Percentiles rank a stretch among this genome's conserved stretches.
These are phyloP conservation scores for Teratosphaeria pseudoeucalypti DNA, from an alignment of 2,329 filamentous ascomycete genomes.

Conservation along the genomic window DNA sequence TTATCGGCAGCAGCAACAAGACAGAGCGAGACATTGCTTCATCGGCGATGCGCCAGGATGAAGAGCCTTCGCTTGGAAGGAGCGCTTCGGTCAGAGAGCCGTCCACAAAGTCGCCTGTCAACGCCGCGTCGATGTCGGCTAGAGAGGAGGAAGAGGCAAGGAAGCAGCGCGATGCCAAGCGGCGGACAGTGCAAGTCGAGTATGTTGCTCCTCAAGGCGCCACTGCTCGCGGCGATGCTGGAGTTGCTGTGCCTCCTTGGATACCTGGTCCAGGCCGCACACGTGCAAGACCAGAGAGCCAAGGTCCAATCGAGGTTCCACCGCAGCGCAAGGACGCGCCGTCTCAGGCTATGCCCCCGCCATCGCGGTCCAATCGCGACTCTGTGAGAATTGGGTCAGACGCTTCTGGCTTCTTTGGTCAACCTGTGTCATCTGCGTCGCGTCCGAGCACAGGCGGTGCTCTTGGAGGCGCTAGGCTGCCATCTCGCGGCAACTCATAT, in stretches of 20 bases:
- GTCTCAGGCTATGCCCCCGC: conserved; percentile 23
- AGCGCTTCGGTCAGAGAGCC: conserved; percentile 89
- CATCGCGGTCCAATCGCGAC: conserved; percentile 29
- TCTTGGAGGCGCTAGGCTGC: conserved; percentile 51
- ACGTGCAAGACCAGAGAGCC: conserved; percentile 45
- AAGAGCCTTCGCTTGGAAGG: conserved; percentile 54
- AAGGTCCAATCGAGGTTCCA: conserved; percentile 40
- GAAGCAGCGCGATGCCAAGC: conserved; percentile 67
- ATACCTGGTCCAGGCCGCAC: conserved; percentile 33
- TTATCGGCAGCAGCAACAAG: conserved; percentile 93
- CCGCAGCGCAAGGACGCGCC: conserved; percentile 16
- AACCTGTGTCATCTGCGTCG: conserved; percentile 32
- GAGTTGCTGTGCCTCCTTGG: conserved; percentile 22
- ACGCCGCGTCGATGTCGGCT: conserved; percentile 10
- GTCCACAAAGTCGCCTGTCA: conserved; percentile 37
- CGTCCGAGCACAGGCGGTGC: conserved; percentile 77
- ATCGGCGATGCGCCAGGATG: conserved; percentile 50
- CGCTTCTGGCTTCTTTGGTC: conserved; percentile 26
- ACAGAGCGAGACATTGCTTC: conserved; percentile 76
- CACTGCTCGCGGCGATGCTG: conserved; percentile 59
- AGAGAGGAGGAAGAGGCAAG: conserved; percentile 14
- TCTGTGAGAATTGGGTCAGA: conserved; percentile 44
- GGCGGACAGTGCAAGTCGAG: conserved; percentile 91
- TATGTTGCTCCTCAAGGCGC: conserved; percentile 88
- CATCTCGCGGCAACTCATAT: conserved; percentile 67